Evolutionary conservation across 768 basidiomycete genomes (phyloP), one percentile per base, ranked within the genome.

Genomic region (Mycena galericulata): DNA sequence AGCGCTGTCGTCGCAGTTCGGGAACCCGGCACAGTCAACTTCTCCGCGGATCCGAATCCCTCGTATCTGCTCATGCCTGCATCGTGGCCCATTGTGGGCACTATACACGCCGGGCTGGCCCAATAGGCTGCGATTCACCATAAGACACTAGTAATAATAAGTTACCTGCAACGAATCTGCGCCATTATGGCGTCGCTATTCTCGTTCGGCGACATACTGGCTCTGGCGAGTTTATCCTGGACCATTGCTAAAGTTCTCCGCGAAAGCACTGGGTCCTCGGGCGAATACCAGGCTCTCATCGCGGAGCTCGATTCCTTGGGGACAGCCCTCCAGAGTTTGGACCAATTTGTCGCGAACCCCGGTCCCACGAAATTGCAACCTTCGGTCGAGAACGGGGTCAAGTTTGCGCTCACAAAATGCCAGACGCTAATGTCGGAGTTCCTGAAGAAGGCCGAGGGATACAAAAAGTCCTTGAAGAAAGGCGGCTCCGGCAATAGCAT

Each of bases 191-290:
- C 22, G 59, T 24, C 46, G 46, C 22, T 49, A 15, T 18, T 49
- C 4, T 53, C 60, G 29, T 41, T 62, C 27, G 60, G 50, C 26
- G 60, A 62, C 50, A 53, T 62, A 10, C 49, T 53, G 18, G 29
- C 60, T 18, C 47, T 53, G 43, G 58, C 46, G 17, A 46, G 32
- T 22, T 14, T 60, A 12, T 49, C 49, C 10, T 41, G 38, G 49
- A 51, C 17, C 30, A 30, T 41, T 29, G 36, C 60, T 14, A 50
- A n/a, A 11, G 41, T 62, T 49, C 29, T 62, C 12, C 47, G 60
- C 4, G 60, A 62, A 41, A 62, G 49, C 38, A 53, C 50, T 11
- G 60, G 49, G 3, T 51, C 60, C 27, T 51, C 27, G 1, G 30
- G 27, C 2, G 58, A 53, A 53, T 62, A 62, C 18, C 49, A 51